Percentiles rank a stretch among this genome's conserved stretches.
phyloP scores from a whole-genome alignment of 371 early-diverging fungal species.

The Rhizopus arrhizus region DNA sequence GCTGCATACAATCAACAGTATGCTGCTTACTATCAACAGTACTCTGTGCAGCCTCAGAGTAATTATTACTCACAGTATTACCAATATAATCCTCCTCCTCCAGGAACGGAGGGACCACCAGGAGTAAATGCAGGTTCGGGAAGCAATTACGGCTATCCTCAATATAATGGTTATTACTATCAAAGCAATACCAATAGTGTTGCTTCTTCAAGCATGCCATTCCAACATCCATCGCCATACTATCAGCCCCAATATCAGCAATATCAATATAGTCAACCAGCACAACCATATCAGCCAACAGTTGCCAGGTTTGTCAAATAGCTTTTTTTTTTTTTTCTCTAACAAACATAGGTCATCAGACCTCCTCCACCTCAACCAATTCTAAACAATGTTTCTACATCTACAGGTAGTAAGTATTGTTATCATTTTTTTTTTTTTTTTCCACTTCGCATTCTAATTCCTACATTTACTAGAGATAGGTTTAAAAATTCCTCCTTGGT shows the following conservation, averaged over 20 bases:
- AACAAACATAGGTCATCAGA: neutral
- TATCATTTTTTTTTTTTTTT: neutral
- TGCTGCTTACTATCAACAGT: constrained; percentile 29
- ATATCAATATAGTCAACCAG: constrained; percentile 20
- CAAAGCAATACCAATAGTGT: neutral
- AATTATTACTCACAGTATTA: constrained; percentile 41
- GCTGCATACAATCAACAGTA: constrained; percentile 23
- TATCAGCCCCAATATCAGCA: constrained; percentile 10
- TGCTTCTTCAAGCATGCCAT: neutral
- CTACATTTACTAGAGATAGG: constrained; percentile 6
- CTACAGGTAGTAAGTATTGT: constrained; percentile 15
- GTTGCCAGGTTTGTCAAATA: constrained; percentile 5
- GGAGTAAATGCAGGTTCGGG: neutral
- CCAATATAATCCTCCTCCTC: constrained; percentile 27
- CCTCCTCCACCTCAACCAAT: constrained; percentile 15
- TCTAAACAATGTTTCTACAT: constrained; percentile 1
- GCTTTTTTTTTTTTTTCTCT: neutral
- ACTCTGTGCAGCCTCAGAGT: constrained; percentile 27
- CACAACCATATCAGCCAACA: constrained; percentile 8
- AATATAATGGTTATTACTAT: constrained; percentile 17
- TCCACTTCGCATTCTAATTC: neutral
- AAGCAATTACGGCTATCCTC: constrained; percentile 9
- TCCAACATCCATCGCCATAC: constrained; percentile 10
- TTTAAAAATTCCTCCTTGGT: constrained; percentile 22
- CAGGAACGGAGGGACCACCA: constrained; percentile 25